Evolutionary conservation across 176 grass and related monocot genomes (phyloP).

Genomic region (Guadua angustifolia): DNA sequence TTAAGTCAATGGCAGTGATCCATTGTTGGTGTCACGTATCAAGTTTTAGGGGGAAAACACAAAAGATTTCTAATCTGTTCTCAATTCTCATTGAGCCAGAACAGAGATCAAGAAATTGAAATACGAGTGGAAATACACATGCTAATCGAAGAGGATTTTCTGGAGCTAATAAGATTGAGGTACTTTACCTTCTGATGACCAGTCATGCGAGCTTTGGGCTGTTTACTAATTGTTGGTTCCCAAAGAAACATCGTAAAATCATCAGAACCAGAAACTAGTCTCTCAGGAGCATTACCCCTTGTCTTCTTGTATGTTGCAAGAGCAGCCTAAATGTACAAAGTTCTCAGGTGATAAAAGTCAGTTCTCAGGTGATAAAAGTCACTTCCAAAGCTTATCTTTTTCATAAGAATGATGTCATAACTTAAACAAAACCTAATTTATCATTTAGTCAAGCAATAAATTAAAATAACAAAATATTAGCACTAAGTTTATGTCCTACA

Average conservation of each 20-base stretch:
- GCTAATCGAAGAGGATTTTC: not conserved
- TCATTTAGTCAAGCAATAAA: not conserved
- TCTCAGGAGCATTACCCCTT: slow-evolving; percentile 83
- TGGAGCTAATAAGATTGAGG: not conserved
- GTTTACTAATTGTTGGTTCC: slow-evolving; percentile 80
- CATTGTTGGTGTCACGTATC: not conserved
- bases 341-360: not conserved
- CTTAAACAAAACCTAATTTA: slow-evolving; percentile 15
- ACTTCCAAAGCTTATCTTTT: slow-evolving; percentile 12
- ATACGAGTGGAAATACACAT: not conserved
- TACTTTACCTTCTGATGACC: slow-evolving; percentile 93
- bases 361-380: slow-evolving; percentile 2
- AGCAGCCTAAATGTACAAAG: slow-evolving; percentile 61
- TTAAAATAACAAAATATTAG: slow-evolving; percentile 9
- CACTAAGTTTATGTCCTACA: not conserved
- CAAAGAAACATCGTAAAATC: slow-evolving; percentile 98
- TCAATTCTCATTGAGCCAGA: not conserved
- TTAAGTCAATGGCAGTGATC: not conserved
- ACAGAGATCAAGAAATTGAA: slow-evolving; percentile 7
- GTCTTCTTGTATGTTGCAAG: slow-evolving; percentile 86
- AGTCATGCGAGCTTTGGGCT: slow-evolving; percentile 85
- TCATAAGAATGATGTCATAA: slow-evolving; percentile 8
- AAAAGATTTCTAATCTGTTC: not conserved
- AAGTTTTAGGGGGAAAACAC: not conserved
- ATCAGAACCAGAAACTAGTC: slow-evolving; percentile 95